Conservation (phyloP, 2,329 filamentous ascomycete species). For the Blastomyces emzantsi region DNA sequence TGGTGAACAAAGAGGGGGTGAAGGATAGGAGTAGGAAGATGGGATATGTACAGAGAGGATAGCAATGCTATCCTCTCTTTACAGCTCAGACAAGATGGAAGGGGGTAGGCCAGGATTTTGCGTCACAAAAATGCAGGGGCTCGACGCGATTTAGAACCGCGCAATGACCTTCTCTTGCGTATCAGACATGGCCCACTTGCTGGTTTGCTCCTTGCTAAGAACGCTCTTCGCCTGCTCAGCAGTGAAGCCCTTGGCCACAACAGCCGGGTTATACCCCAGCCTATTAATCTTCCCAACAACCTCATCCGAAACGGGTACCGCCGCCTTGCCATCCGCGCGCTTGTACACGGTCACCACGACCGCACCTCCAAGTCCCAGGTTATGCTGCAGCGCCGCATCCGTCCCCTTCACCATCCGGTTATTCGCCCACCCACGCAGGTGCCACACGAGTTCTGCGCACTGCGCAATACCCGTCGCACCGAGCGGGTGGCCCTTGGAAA, state of each 20-base stretch:
- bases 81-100: no score
- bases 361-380: conserved; percentile 83
- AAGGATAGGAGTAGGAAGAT: no score
- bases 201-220: conserved; percentile 59
- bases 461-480: conserved; percentile 93
- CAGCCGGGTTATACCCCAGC: conserved; percentile 85
- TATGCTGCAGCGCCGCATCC: conserved; percentile 74
- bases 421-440: conserved; percentile 90
- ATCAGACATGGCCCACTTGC: conserved; percentile 71
- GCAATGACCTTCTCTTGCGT: conserved; percentile 63
- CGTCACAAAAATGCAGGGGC: no score
- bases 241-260: conserved; percentile 82
- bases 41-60: no score
- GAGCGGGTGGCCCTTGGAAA: conserved; percentile 91
- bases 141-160: conserved; percentile 42
- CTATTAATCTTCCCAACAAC: conserved; percentile 57
- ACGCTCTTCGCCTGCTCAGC: conserved; percentile 59
- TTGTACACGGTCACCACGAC: conserved; percentile 85
- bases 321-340: conserved; percentile 64
- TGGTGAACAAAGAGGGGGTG: not conserved
- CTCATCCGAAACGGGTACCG: conserved; percentile 51
- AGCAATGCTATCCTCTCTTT: no score
- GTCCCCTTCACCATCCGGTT: conserved; percentile 66
- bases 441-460: conserved; percentile 92
- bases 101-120: no score